Evolutionary conservation across 2,329 filamentous ascomycete genomes (phyloP), one percentile per base, ranked within the genome.

Genomic region (Fusarium pseudocircinatum): DNA sequence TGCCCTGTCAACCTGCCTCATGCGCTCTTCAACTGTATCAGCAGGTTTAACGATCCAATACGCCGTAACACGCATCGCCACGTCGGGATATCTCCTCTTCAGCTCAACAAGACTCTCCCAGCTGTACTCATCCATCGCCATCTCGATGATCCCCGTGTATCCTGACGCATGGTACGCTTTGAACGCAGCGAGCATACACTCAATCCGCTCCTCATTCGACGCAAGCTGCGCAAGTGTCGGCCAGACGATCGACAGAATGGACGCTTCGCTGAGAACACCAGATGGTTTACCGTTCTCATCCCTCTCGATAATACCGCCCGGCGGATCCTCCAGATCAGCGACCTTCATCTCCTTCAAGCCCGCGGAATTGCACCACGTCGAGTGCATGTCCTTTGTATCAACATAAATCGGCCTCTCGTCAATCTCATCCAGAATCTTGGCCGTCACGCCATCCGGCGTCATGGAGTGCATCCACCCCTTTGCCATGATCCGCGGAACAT

Each of bases 71-170:
- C 86, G 82, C 73, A 90, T 83, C 16, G 78, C 73, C 0, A 74
- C 66, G 22, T 83, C 79, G 1, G 77, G 77, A 11, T 73, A 46
- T 7, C 74, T 67, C 18, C 79, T 75, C 36, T 82, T 83, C 20
- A 89, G 77, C n/a, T 83, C 83, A 1, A 86, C 74, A 3, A 90
- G 81, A 2, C 84, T 82, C 37, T 85, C 85, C 88, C 88, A 90
- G 1, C 85, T 84, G 30, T 83, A 85, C 43, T 89, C 87, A 66
- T 90, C 88, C 88, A 90, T 90, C 49, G 88, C 88, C 88, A 90
- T 90, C 59, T 90, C 88, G 13, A 89, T 82, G 43, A 88, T 83
- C 5, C 88, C 87, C 0, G 87, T 90, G 74, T 87, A 89, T 3
- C 88, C 88, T 4, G 83, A 85, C 0, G 83, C 79, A 68, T 85